Evolutionary conservation across 176 grass and related monocot genomes (phyloP), one percentile per base, ranked within the genome.

Genomic region (Triticum timopheevii): DNA sequence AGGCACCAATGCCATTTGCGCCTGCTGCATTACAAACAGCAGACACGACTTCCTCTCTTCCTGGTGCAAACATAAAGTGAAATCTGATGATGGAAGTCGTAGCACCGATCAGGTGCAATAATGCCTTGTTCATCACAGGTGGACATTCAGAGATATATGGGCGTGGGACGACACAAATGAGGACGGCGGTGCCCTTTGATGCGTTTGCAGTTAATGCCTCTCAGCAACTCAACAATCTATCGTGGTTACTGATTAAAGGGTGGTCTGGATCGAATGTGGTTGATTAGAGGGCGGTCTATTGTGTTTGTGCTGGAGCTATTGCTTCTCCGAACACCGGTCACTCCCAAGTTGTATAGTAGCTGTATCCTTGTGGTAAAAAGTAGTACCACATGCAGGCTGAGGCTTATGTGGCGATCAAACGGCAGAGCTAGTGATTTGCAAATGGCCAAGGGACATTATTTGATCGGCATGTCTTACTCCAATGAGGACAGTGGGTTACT

Each of bases 61-160:
- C 93, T 80, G 88, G 96, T 70, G 80, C 93, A 67, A 90, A 88
- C 33, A 79, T 92, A 23, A 92, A 86, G 78, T 98, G 92, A 98
- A 69, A 63, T 84, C 45, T 56, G 77, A 78, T 28, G 77, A 17
- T 87, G 13, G 50, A 34, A 69, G 63, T 28, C 52, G 17, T 76
- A 42, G 68, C 54, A 25, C 74, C 44, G 27, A 74, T 54, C 61
- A 66, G 45, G 24, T 84, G 87, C 47, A 80, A 84, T 65, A 87
- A 86, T 67, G 42, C 35, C 83, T 42, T 69, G 20, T 79, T 84
- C 30, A 85, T 42, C 64, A 71, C 64, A 62, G 10, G 49, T 69
- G 74, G 73, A 66, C 36, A 77, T 75, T 70, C 28, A 67, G 54
- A 49, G 59, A 54, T 50, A 39, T 77, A 62, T 34, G 73, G 62